phyloP scores from a whole-genome alignment of 2,329 filamentous ascomycete species.

The Aspergillus ochraceus region DNA sequence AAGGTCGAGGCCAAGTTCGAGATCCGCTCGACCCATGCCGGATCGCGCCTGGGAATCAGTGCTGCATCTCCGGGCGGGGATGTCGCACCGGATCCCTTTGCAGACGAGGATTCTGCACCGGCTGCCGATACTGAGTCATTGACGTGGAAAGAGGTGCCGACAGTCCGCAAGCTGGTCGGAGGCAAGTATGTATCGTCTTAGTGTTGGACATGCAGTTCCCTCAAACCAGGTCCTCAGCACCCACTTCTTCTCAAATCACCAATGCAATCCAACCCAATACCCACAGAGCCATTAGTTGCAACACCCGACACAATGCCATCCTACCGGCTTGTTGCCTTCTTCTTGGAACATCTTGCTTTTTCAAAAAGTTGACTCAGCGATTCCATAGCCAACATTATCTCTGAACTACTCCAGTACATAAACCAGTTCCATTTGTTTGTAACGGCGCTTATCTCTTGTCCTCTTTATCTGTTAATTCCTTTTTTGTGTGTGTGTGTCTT shows the following conservation, averaged over 20 bases:
- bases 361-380: conserved; percentile 5
- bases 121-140: conserved; percentile 26
- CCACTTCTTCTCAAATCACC: neutral
- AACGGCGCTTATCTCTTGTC: neutral
- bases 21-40: conserved; percentile 54
- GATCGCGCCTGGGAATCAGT: conserved; percentile 67
- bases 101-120: conserved; percentile 41
- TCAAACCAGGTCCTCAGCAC: neutral
- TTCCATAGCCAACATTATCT: neutral
- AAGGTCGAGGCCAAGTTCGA: conserved; percentile 85
- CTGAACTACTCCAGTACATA: neutral
- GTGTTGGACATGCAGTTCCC: neutral
- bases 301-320: neutral
- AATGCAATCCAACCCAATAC: neutral
- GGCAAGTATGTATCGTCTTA: conserved; percentile 70
- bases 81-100: conserved; percentile 48
- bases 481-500: conserved; percentile 15
- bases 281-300: neutral
- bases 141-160: conserved; percentile 67
- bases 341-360: conserved; percentile 10
- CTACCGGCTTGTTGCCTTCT: conserved; percentile 4
- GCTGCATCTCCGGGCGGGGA: conserved; percentile 27
- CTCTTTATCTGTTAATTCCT: neutral
- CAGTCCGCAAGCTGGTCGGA: conserved; percentile 66
- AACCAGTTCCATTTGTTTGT: neutral